Evolutionary conservation across 208 protist species (phyloP).

Genomic region (Vickermania ingenoplastis): DNA sequence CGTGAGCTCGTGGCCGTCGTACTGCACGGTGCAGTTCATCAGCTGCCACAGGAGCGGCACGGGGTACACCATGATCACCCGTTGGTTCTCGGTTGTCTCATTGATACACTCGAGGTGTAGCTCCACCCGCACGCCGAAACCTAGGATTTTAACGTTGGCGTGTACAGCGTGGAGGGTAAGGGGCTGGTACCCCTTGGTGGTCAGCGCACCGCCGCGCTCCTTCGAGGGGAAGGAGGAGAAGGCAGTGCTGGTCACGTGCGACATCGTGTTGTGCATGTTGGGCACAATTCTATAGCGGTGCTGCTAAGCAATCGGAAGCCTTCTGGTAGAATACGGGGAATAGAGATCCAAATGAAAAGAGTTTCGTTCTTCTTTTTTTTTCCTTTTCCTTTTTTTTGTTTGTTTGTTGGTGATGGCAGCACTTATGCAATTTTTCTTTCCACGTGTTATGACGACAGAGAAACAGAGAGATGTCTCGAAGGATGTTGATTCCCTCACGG

Average conservation of each 20-base stretch:
- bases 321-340: no score
- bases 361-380: no score
- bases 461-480: background rate
- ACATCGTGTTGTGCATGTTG: slow-evolving; percentile 1
- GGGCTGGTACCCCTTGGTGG: slow-evolving; percentile 27
- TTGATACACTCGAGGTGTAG: slow-evolving; percentile 63
- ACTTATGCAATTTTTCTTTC: no score
- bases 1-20: slow-evolving; percentile 20
- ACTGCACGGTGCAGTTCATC: slow-evolving; percentile 18
- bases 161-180: slow-evolving; percentile 47
- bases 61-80: slow-evolving; percentile 61
- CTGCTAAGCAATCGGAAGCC: no score
- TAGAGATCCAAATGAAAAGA: no score
- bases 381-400: no score
- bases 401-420: no score
- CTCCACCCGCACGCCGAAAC: slow-evolving; percentile 43
- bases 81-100: slow-evolving; percentile 29
- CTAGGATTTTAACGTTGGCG: slow-evolving; percentile 31
- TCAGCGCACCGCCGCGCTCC: slow-evolving; percentile 31
- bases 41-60: slow-evolving; percentile 43
- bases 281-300: background rate
- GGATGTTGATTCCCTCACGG: background rate
- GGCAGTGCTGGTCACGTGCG: slow-evolving; percentile 16
- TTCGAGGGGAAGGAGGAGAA: slow-evolving; percentile 32
- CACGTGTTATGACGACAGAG: no score